Conservation (phyloP, 371 early-diverging fungal genomes). For the Mortierella sp. region DNA sequence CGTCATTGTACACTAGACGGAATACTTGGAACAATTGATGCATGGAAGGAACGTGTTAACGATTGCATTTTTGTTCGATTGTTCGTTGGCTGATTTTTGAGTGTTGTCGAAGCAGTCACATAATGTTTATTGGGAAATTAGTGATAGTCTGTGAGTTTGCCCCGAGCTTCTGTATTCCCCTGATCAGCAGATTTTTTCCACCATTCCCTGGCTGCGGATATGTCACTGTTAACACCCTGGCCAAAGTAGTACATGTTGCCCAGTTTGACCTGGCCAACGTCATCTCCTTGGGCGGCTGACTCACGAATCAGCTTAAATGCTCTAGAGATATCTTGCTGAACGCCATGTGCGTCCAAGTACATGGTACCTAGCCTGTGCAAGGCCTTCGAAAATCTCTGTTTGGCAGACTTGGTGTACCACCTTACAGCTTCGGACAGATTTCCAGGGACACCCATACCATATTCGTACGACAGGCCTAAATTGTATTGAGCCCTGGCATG, state of each 20-base stretch:
- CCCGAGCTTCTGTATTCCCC: too few relatives aligned
- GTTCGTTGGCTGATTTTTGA: too few relatives aligned
- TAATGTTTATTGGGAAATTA: too few relatives aligned
- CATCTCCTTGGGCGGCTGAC: neutral
- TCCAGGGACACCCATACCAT: slow-evolving; percentile 53
- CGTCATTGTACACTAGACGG: too few relatives aligned
- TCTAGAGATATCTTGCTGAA: neutral
- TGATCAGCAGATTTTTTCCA: neutral
- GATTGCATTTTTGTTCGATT: too few relatives aligned
- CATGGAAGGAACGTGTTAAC: too few relatives aligned
- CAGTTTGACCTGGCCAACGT: neutral
- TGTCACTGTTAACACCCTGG: neutral
- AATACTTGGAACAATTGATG: too few relatives aligned
- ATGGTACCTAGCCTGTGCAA: neutral
- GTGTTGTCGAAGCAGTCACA: too few relatives aligned
- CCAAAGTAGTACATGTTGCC: neutral
- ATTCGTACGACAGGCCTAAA: slow-evolving; percentile 61
- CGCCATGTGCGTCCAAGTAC: neutral
- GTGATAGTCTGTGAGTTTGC: too few relatives aligned
- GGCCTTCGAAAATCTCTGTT: neutral
- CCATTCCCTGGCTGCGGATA: neutral
- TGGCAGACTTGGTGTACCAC: neutral
- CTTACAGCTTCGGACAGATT: neutral
- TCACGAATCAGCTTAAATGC: neutral
- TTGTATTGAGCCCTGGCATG: slow-evolving; percentile 59